phyloP scores from a whole-genome alignment of 768 basidiomycete species.

The Dacryopinax primogenitus region DNA sequence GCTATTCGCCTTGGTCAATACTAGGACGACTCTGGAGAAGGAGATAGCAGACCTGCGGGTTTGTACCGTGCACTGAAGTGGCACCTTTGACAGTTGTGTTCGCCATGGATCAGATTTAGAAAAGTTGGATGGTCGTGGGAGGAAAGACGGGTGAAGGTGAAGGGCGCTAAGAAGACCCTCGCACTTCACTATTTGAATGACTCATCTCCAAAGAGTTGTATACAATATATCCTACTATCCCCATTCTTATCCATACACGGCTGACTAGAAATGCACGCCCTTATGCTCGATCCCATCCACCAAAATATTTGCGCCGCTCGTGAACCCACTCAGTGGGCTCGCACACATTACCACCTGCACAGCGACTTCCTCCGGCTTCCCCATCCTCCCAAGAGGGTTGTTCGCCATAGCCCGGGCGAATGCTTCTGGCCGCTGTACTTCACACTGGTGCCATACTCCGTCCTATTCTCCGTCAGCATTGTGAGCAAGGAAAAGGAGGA shows the following conservation, averaged over 20 bases:
- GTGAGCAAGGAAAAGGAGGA: not conserved
- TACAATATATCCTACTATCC: not conserved
- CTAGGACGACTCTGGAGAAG: conserved; percentile 10
- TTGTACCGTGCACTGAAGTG: conserved; percentile 85
- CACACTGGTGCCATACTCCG: conserved; percentile 2
- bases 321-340: not conserved
- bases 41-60: conserved; percentile 63
- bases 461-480: not conserved
- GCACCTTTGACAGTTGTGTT: conserved; percentile 86
- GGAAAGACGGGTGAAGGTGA: not conserved
- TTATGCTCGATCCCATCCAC: conserved; percentile 9
- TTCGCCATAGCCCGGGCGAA: not conserved
- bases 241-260: not conserved
- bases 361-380: conserved; percentile 4
- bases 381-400: conserved; percentile 7
- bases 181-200: not conserved
- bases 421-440: not conserved
- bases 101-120: conserved; percentile 43
- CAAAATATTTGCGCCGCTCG: conserved; percentile 6
- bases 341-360: not conserved
- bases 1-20: conserved; percentile 39
- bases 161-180: not conserved
- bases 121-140: not conserved
- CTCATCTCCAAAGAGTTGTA: not conserved
- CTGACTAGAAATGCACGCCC: conserved; percentile 6